Evolutionary conservation across 768 basidiomycete genomes (phyloP).

Genomic region (Leccinum olivaceopallidum): DNA sequence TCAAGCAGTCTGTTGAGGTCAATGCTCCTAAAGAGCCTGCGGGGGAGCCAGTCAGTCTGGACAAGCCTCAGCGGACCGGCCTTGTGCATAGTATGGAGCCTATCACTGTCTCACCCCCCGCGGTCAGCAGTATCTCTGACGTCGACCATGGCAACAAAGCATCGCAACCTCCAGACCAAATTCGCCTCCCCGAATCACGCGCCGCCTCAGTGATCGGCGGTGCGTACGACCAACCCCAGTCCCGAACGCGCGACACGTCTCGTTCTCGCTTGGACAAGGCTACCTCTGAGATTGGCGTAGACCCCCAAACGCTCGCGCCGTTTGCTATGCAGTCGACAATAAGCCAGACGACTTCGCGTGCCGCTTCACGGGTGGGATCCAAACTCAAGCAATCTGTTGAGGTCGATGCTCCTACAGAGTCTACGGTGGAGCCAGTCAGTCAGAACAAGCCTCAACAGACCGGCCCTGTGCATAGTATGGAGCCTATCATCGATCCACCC

Average conservation of each 20-base stretch:
- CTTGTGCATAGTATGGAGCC: constrained; percentile 8
- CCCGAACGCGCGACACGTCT: constrained; percentile 19
- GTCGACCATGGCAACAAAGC: constrained; percentile 3
- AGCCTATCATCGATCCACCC: constrained; percentile 13
- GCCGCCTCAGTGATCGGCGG: constrained; percentile 33
- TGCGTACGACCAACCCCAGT: constrained; percentile 23
- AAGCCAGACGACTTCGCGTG: constrained; percentile 7
- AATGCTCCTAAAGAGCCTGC: constrained; percentile 4
- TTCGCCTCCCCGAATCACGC: constrained; percentile 32
- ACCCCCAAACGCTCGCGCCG: constrained; percentile 6
- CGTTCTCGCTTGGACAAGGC: constrained; percentile 18
- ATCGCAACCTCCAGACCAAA: constrained; percentile 18
- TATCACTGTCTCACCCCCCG: no score
- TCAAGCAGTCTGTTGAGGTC: neutral
- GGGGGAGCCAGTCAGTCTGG: neutral
- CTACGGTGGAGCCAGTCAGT: neutral
- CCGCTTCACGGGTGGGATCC: constrained; percentile 4
- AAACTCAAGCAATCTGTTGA: constrained; percentile 2
- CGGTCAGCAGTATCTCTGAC: no score
- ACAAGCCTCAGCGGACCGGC: neutral
- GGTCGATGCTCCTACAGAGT: neutral
- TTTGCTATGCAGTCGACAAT: constrained; percentile 6
- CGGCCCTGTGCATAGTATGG: constrained; percentile 4
- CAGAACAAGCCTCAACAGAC: constrained; percentile 2
- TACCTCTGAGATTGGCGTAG: constrained; percentile 26